Percentiles rank a stretch among this genome's conserved stretches.
phyloP scores from a whole-genome alignment of 345 rosid genomes.

The Arabidopsis thaliana region TAIR10.1 NC_003074.8:7047501-7048000 shows the following conservation, averaged over 20 bases:
- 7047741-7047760: not conserved
- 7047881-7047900: slow-evolving; percentile 37
- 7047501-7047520: not conserved
- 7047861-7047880: slow-evolving; percentile 6
- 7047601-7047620: slow-evolving; percentile 21
- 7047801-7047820: slow-evolving; percentile 28
- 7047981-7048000: slow-evolving; percentile 82
- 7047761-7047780: slow-evolving; percentile 22
- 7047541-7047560: not conserved
- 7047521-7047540: not conserved
- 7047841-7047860: not conserved
- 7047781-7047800: slow-evolving; percentile 18
- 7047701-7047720: slow-evolving; percentile 28
- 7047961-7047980: slow-evolving; percentile 86
- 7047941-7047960: slow-evolving; percentile 80
- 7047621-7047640: slow-evolving; percentile 20
- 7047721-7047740: slow-evolving; percentile 9
- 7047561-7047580: slow-evolving; percentile 8
- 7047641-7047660: not conserved
- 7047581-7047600: not conserved
- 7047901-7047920: slow-evolving; percentile 44
- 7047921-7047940: slow-evolving; percentile 49
- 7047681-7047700: not conserved
- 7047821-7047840: slow-evolving; percentile 3
- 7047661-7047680: not conserved